These are phyloP conservation scores for Pseudogymnoascus sp. DNA, from an alignment of 2,329 filamentous ascomycete genomes.

Conservation along the genomic window DNA sequence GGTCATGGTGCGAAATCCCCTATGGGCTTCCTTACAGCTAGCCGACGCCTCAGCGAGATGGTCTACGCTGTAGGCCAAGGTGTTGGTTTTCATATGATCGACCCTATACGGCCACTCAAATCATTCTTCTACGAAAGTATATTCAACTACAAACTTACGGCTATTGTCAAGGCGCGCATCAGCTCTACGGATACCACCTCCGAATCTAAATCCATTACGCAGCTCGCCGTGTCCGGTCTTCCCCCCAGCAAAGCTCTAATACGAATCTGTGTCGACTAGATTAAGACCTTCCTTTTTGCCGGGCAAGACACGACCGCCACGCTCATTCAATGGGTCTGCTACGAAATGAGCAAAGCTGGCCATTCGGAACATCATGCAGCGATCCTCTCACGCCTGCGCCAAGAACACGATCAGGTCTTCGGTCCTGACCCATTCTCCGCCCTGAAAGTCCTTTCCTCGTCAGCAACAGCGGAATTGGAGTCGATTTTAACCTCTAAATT, in stretches of 20 bases:
- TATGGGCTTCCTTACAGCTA: constrained; percentile 8
- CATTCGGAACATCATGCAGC: constrained; percentile 11
- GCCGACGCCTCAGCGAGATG: constrained; percentile 14
- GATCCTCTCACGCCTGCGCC: constrained; percentile 14
- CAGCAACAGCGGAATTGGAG: background rate
- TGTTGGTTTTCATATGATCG: constrained; percentile 14
- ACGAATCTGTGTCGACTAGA: constrained; percentile 13
- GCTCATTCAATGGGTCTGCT: background rate
- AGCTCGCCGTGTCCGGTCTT: constrained; percentile 15
- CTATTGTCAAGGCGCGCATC: background rate
- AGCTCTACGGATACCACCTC: background rate
- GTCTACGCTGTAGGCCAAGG: constrained; percentile 5
- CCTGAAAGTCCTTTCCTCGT: background rate
- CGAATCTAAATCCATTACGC: constrained; percentile 11
- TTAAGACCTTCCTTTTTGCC: constrained; percentile 17
- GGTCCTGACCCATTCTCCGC: constrained; percentile 14
- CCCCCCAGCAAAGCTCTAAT: constrained; percentile 9
- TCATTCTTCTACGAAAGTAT: constrained; percentile 17
- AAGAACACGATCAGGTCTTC: constrained; percentile 20
- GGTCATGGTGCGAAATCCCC: background rate
- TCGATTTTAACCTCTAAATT: constrained; percentile 17
- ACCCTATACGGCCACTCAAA: constrained; percentile 16
- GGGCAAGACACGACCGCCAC: constrained; percentile 14
- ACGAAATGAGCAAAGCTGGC: background rate
- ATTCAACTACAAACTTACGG: constrained; percentile 14